Base-by-base conservation (phyloP, 2,329 filamentous ascomycete species). In the Botryotinia globosa region DNA sequence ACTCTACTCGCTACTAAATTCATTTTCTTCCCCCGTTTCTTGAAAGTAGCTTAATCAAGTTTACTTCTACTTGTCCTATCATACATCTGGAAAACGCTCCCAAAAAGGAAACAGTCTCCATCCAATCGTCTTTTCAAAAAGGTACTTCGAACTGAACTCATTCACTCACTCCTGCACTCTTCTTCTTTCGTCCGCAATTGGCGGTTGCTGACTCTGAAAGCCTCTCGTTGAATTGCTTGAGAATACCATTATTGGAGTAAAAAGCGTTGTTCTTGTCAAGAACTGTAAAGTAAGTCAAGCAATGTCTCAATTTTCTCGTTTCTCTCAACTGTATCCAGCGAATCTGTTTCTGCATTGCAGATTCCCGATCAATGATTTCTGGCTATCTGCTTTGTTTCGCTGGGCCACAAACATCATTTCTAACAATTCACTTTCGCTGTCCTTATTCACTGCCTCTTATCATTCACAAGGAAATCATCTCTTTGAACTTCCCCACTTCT, bases 1-100 rank as follows among this genome's bases (percentile, higher is more conserved):
- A 73, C 73, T 74, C 73, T 77, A 77, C 76, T 80, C 79, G 78
- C 79, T 80, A 78, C 76, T 74, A 74, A 73, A 72, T 72, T 74
- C 72, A 73, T 77, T 73, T 62, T 66, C 66, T 74, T 76, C 74
- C 75, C 75, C 42, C 74, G 51, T 73, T 72, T 72, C 64, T 68
- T 74, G 69, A 74, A 74, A 68, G 73, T 72, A 75, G 64, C 66
- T 69, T 59, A 69, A 54, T 72, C 61, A 56, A 69, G 65, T 69
- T 72, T 63, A 71, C 69, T 71, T 68, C 39, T 66, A 59, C 45
- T 37, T 67, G 14, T 64, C 54, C 70, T 64, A 65, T 72, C 67
- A 67, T 73, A 42, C 67, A 66, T 64, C 75, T 64, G 61, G 69
- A 73, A 29, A 68, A 59, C 42, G 48, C 63, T 54, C 37, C 20